Base-by-base conservation (phyloP, 768 basidiomycete genomes). In the Collybiopsis confluens region DNA sequence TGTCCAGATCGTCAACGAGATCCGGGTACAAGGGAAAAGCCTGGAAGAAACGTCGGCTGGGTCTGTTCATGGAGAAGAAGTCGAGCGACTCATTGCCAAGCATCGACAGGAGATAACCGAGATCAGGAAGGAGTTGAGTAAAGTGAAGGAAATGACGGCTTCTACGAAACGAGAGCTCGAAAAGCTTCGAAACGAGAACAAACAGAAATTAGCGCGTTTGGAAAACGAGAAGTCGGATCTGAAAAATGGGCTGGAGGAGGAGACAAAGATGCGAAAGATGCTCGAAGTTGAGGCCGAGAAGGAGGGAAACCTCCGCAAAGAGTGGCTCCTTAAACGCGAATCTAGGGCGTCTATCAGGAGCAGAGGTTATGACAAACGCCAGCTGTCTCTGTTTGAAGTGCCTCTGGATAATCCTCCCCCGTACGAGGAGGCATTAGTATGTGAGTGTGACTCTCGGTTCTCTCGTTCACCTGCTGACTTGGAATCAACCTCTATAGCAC, bases 31-130 rank as follows among this genome's bases (percentile, higher is more conserved):
- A 59, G 64, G 56, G 38, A 74, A 69, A 49, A 60, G 61, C 38
- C 64, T 77, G n/a, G 62, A 65, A 9, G 64, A 75, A 27, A 75
- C 77, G 3, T 62, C 63, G 20, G 74, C 75, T 10, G 73, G 75
- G 4, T 63, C 64, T 16, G 73, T 70, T 56, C 69, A 73, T 42
- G 64, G 59, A 21, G 65, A 67, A 30, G 72, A 72, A 35, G 56
- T 71, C 21, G 68, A 70, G 51, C 66, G 64, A 41, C 65, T 72
- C 52, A 64, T 65, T 13, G 59, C 68, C n/a, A 64, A 68, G 45
- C 69, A 69, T 53, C 62, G 67, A 43, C 64, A 67, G 8, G 72
- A 76, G 49, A 56, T 73, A 46, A 57, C 60, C 41, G 65, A 64
- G 6, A 62, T 78, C 38, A 65, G 63, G 24, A 56, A 54, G 8